A percentile compares a stretch with the other conserved stretches of the same genome.
These are phyloP conservation scores for Diaporthe batatas DNA, from an alignment of 2,329 filamentous ascomycete genomes.

Conservation along the genomic window DNA sequence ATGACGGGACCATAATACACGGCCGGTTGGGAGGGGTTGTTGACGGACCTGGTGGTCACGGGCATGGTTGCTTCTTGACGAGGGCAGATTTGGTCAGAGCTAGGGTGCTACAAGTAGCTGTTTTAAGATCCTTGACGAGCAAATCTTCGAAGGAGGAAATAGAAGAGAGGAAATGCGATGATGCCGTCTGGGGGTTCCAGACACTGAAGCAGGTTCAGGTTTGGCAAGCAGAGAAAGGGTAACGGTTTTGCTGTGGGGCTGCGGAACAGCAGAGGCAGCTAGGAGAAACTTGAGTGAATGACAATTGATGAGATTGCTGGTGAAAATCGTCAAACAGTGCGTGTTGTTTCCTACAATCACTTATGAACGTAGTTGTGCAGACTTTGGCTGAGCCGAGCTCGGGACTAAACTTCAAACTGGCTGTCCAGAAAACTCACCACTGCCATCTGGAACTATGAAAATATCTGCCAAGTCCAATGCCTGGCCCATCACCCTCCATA, in stretches of 20 bases:
- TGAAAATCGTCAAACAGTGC: too few relatives aligned
- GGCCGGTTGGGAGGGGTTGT: not conserved
- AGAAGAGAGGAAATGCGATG: not conserved
- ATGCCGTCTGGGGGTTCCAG: not conserved
- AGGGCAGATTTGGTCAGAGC: too few relatives aligned
- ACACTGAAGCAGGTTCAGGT: too few relatives aligned
- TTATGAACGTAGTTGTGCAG: not conserved
- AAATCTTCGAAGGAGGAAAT: too few relatives aligned
- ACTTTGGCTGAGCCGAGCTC: too few relatives aligned
- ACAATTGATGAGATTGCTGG: not conserved
- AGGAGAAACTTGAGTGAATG: not conserved
- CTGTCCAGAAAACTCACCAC: too few relatives aligned
- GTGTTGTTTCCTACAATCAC: not conserved
- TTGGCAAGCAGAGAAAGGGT: not conserved
- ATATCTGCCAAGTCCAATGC: not conserved
- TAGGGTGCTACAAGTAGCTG: too few relatives aligned
- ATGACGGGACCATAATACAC: too few relatives aligned
- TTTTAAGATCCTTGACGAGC: too few relatives aligned
- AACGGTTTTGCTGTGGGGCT: not conserved
- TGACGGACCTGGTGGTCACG: not conserved
- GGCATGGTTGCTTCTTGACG: not conserved
- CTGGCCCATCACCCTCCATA: not conserved
- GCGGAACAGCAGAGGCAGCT: not conserved
- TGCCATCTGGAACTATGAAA: not conserved
- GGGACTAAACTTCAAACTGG: too few relatives aligned